phyloP scores from a whole-genome alignment of 140 eudicot species.

The Erigeron philadelphicus region DNA sequence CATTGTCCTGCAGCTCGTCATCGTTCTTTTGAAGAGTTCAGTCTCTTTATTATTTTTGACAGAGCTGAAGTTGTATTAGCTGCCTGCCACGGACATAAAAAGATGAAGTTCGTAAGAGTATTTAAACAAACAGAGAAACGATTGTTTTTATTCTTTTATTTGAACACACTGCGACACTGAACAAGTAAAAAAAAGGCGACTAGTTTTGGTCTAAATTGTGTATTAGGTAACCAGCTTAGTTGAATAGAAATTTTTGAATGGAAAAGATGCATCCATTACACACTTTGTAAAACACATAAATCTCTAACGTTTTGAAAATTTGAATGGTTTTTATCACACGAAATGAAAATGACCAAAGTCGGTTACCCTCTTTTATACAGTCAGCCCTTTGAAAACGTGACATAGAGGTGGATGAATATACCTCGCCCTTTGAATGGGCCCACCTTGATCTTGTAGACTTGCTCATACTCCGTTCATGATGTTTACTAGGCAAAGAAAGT shows the following conservation, averaged over 20 bases:
- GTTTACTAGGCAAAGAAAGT: conserved; percentile 27
- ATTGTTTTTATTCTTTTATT: too few species aligned
- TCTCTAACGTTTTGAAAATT: too few species aligned
- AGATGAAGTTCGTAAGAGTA: background rate
- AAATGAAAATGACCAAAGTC: background rate
- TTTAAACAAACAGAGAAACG: background rate
- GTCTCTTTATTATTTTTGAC: conserved; percentile 76
- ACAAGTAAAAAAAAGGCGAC: too few species aligned
- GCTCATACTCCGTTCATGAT: conserved; percentile 36
- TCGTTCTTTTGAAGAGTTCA: conserved; percentile 78
- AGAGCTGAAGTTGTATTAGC: conserved; percentile 55
- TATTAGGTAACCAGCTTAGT: too few species aligned
- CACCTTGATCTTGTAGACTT: conserved; percentile 45
- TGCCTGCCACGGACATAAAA: conserved; percentile 20
- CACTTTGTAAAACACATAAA: too few species aligned
- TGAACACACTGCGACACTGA: too few species aligned
- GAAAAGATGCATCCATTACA: too few species aligned
- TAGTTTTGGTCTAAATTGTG: too few species aligned
- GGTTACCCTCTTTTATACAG: background rate
- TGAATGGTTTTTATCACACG: too few species aligned
- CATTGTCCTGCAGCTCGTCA: conserved; percentile 54
- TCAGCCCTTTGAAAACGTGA: background rate
- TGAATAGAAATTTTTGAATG: too few species aligned
- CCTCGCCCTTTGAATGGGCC: conserved; percentile 57
- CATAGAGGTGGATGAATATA: conserved; percentile 7